phyloP scores from a whole-genome alignment of 257 asterid species.

The Solanum gracilifrons region DNA sequence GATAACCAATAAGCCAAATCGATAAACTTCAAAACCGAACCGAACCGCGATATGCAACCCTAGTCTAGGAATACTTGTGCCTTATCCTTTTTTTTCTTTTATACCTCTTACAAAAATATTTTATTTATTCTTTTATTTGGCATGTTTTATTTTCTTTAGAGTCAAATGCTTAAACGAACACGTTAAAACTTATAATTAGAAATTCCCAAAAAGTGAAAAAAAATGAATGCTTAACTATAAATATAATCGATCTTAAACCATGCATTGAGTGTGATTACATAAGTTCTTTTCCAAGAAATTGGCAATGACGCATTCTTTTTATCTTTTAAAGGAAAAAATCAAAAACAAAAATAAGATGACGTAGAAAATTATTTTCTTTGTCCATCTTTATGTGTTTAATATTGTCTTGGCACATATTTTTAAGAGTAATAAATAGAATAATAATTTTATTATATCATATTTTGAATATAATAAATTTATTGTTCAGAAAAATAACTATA shows the following conservation, averaged over 20 bases:
- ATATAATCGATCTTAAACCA: background rate
- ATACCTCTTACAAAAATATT: background rate
- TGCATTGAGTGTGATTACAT: background rate
- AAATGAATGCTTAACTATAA: background rate
- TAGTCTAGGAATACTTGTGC: too few relatives aligned
- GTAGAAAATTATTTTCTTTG: background rate
- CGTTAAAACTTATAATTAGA: background rate
- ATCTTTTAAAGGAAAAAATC: background rate
- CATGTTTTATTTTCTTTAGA: background rate
- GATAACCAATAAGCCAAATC: too few relatives aligned
- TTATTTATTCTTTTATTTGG: too few relatives aligned
- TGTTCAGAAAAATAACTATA: too few relatives aligned
- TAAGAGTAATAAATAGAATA: background rate
- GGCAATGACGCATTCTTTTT: background rate
- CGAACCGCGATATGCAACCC: too few relatives aligned
- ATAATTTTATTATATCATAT: too few relatives aligned
- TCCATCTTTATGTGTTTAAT: background rate
- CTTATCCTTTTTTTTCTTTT: background rate
- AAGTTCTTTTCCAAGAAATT: background rate
- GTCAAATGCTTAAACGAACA: background rate
- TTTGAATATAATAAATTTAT: too few relatives aligned
- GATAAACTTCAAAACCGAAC: too few relatives aligned
- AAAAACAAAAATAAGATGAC: background rate
- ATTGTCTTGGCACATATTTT: background rate
- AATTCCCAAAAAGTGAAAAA: background rate